Base-by-base conservation (phyloP, 805 yeast species). In the Candida alai region DNA sequence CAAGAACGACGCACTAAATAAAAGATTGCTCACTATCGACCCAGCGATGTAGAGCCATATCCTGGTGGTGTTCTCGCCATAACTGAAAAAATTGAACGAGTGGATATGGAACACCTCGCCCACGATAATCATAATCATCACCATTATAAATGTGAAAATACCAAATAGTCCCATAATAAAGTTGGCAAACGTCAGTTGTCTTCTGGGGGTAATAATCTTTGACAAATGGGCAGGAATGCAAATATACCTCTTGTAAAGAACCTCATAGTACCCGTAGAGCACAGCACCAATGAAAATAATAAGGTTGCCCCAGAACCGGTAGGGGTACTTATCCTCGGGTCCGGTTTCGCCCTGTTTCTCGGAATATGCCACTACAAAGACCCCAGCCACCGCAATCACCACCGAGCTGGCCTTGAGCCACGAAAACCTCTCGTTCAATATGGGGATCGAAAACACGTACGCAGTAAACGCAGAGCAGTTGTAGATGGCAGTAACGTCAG, bases 401-500 rank as follows among this genome's bases (percentile, higher is more conserved):
- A 87, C 95, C n/a, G 88, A 75, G 19, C 66, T 49, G 7, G 76
- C 68, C 55, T 87, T 86, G 33, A 74, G 49, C 65, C 75, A 66
- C 3, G 80, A 73, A 48, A 85, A 76, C 30, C 58, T 62, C 49
- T 87, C 96, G 21, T 74, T 62, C 32, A 87, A 63, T 14, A 87
- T 56, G 1, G 88, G 84, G 18, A 87, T 78, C 3, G 94, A 86
- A 58, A 87, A 86, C 11, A 84, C 74, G 50, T 87, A 80, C 0
- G 95, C 95, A 4, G 89, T 81, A 54, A 87, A 87, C 0, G 95
- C 94, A 11, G 90, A 80, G 53, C 93, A 85, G 61, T 87, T 86
- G 61, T 86, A 87, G 40, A 86, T 86, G 3, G 96, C 96, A 2
- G 95, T 87, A 23, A 87, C 82, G 49, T 87, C 95, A 3, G 86